Percentiles rank a stretch among this genome's conserved stretches.
Conservation (phyloP, 768 basidiomycete species). For the Tylopilus felleus region DNA sequence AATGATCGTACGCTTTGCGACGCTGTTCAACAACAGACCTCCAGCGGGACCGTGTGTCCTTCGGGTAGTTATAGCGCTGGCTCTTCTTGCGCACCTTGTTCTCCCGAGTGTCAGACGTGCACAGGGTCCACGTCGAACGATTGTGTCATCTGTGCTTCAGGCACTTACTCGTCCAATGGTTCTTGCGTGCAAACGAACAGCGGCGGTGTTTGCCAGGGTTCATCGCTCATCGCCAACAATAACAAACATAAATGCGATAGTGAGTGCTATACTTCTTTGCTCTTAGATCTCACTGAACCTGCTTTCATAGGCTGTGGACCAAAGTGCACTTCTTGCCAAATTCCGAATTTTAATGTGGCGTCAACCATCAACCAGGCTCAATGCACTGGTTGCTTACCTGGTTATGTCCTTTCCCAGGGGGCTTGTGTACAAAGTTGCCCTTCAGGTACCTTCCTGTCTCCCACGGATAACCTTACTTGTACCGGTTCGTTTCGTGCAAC, state of each 20-base stretch:
- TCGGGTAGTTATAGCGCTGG: slow-evolving; percentile 61
- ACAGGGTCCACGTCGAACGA: slow-evolving; percentile 62
- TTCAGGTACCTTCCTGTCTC: slow-evolving; percentile 64
- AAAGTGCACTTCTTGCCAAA: slow-evolving; percentile 76
- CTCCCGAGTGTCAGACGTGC: slow-evolving; percentile 68
- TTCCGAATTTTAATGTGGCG: slow-evolving; percentile 64
- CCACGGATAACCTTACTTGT: slow-evolving; percentile 72
- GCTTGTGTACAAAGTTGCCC: slow-evolving; percentile 72
- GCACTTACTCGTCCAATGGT: slow-evolving; percentile 62
- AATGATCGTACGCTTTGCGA: slow-evolving; percentile 68
- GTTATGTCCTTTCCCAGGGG: slow-evolving; percentile 68
- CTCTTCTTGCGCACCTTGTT: slow-evolving; percentile 54
- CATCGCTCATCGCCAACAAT: slow-evolving; percentile 74
- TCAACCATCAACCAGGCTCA: slow-evolving; percentile 65
- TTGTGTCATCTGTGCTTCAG: slow-evolving; percentile 65
- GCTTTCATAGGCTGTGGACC: slow-evolving; percentile 66
- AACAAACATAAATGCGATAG: slow-evolving; percentile 82
- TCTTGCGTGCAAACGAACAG: slow-evolving; percentile 63
- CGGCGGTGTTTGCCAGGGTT: slow-evolving; percentile 70
- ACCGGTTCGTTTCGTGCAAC: slow-evolving; percentile 46
- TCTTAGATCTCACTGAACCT: neutral
- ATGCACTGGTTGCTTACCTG: slow-evolving; percentile 78
- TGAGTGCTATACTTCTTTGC: slow-evolving; percentile 28
- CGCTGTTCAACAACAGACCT: slow-evolving; percentile 46
- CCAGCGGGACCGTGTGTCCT: slow-evolving; percentile 57